Conservation (phyloP, 2,329 filamentous ascomycete genomes). For the Botrytis cinerea region DNA sequence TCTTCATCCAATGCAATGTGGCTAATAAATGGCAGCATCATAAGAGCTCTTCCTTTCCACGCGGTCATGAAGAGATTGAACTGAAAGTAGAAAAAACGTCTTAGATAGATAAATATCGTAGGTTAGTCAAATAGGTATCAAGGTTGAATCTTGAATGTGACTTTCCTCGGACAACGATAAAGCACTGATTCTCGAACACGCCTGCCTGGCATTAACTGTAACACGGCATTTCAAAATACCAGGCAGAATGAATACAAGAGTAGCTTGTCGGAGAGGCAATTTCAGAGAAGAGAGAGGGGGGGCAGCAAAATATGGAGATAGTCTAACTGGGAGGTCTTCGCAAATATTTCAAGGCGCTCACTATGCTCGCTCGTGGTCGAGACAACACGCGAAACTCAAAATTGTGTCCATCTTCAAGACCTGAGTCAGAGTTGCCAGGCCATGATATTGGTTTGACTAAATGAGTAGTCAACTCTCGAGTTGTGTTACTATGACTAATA, state of each 20-base stretch:
- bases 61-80: neutral
- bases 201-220: neutral
- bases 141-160: neutral
- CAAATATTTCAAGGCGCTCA: neutral
- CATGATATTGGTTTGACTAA: neutral
- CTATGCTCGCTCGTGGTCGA: neutral
- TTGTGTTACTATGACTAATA: neutral
- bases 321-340: neutral
- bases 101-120: neutral
- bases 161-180: neutral
- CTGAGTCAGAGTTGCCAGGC: too few species aligned
- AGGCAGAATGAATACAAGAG: neutral
- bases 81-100: too few species aligned
- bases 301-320: neutral
- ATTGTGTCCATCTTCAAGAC: neutral
- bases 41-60: neutral
- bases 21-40: neutral
- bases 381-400: neutral
- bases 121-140: neutral
- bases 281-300: neutral
- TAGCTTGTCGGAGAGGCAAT: neutral
- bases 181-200: neutral
- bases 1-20: neutral
- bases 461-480: neutral
- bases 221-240: neutral